Percentiles rank a stretch among this genome's conserved stretches.
phyloP scores from a whole-genome alignment of 192 early-diverging fungal species.

The Haplosporangium gracile region DNA sequence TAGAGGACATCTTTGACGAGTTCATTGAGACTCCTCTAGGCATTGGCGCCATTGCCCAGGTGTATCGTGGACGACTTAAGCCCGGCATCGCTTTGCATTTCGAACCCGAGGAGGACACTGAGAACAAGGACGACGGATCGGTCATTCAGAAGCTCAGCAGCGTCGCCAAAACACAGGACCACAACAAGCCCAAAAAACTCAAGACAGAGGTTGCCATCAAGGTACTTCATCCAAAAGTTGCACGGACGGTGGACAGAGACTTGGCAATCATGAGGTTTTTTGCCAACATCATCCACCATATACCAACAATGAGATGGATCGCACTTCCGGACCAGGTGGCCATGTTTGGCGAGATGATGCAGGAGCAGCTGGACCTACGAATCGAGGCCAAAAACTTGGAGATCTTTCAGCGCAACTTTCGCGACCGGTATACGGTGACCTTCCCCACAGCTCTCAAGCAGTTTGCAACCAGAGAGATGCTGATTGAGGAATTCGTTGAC shows the following conservation, averaged over 20 bases:
- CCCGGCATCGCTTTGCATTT: constrained; percentile 54
- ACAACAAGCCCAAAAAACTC: constrained; percentile 30
- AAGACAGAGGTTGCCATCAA: constrained; percentile 85
- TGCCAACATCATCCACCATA: constrained; percentile 70
- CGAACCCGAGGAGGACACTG: constrained; percentile 28
- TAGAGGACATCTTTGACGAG: constrained; percentile 83
- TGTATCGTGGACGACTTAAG: constrained; percentile 61
- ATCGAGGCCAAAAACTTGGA: constrained; percentile 82
- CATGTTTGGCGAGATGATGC: constrained; percentile 94
- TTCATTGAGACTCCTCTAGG: constrained; percentile 87
- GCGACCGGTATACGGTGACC: constrained; percentile 60
- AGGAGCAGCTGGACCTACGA: constrained; percentile 87
- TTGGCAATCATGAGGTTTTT: constrained; percentile 84
- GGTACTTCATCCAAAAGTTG: constrained; percentile 89
- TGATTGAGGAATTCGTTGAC: constrained; percentile 89
- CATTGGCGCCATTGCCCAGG: constrained; percentile 96
- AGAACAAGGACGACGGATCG: constrained; percentile 29
- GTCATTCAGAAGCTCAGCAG: constrained; percentile 43
- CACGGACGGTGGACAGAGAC: constrained; percentile 77
- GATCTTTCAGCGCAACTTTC: constrained; percentile 72
- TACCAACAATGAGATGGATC: constrained; percentile 90
- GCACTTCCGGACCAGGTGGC: constrained; percentile 90
- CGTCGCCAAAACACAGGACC: constrained; percentile 17
- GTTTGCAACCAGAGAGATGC: constrained; percentile 69
- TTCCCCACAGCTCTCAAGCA: constrained; percentile 79